Conservation (phyloP, 2,329 filamentous ascomycete species). For the Colletotrichum spinosum region DNA sequence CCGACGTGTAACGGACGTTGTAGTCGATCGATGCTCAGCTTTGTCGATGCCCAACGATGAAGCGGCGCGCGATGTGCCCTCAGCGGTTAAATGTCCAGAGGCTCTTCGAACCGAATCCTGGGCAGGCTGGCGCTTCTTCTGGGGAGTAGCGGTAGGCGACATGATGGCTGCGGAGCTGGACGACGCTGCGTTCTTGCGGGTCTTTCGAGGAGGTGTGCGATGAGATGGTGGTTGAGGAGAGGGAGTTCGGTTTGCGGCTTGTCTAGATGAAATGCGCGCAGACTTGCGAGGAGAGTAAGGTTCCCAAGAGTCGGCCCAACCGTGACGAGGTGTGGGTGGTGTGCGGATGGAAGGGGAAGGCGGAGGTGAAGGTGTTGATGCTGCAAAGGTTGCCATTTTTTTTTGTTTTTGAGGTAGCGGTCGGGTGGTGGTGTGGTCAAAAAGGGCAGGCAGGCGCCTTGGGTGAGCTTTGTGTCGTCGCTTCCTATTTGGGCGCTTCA, state of each 20-base stretch:
- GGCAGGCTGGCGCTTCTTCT: slow-evolving; percentile 61
- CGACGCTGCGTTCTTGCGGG: slow-evolving; percentile 46
- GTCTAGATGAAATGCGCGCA: slow-evolving; percentile 70
- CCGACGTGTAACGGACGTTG: slow-evolving; percentile 46
- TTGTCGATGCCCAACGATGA: slow-evolving; percentile 52
- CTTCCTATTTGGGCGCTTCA: slow-evolving; percentile 19
- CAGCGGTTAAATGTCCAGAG: slow-evolving; percentile 57
- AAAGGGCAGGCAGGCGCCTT: slow-evolving; percentile 23
- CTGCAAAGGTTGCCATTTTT: slow-evolving; percentile 39
- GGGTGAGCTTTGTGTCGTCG: slow-evolving; percentile 10
- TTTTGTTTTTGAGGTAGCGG: no score
- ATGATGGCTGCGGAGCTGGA: slow-evolving; percentile 41
- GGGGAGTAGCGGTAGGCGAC: slow-evolving; percentile 42
- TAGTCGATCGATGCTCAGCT: slow-evolving; percentile 33
- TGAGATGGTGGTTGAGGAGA: slow-evolving; percentile 57
- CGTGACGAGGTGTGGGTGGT: slow-evolving; percentile 76
- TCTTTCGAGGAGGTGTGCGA: slow-evolving; percentile 50
- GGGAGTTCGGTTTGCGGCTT: slow-evolving; percentile 64
- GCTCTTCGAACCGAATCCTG: slow-evolving; percentile 61
- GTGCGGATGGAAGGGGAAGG: slow-evolving; percentile 67
- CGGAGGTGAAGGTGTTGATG: slow-evolving; percentile 72
- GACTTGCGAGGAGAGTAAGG: slow-evolving; percentile 80
- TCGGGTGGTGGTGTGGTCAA: not conserved
- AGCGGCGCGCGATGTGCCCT: slow-evolving; percentile 57
- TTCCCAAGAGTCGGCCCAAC: slow-evolving; percentile 76